Conservation (phyloP, 108 stramenopile species). For the Cylindrotheca fusiformis region DNA sequence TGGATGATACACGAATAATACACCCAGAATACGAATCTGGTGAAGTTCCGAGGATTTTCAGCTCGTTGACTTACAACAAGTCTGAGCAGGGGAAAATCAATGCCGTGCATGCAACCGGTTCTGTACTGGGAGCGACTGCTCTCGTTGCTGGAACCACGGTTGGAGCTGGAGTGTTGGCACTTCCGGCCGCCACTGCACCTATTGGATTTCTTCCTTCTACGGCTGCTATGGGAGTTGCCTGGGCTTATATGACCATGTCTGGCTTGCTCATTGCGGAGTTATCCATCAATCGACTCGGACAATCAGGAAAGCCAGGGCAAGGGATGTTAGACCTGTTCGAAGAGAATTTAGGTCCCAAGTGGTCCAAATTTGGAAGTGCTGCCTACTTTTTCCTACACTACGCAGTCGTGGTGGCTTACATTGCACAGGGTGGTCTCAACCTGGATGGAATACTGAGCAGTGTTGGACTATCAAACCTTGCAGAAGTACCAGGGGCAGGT, state of each 20-base stretch:
- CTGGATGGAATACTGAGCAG: slow-evolving; percentile 33
- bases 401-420: slow-evolving; percentile 81
- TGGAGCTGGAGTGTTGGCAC: slow-evolving; percentile 72
- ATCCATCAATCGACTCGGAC: slow-evolving; percentile 64
- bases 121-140: slow-evolving; percentile 63
- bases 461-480: slow-evolving; percentile 15
- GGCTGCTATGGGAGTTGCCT: slow-evolving; percentile 58
- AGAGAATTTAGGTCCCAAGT: slow-evolving; percentile 32
- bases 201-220: slow-evolving; percentile 76
- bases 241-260: slow-evolving; percentile 83
- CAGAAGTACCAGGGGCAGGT: slow-evolving; percentile 19
- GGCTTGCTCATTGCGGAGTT: slow-evolving; percentile 87
- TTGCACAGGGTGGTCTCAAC: slow-evolving; percentile 76
- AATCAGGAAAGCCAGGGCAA: slow-evolving; percentile 52
- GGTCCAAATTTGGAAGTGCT: slow-evolving; percentile 50
- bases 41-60: slow-evolving; percentile 51
- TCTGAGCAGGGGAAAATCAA: slow-evolving; percentile 8
- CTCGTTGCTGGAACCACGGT: slow-evolving; percentile 75
- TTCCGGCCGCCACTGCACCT: slow-evolving; percentile 70
- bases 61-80: slow-evolving; percentile 45
- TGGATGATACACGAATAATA: slow-evolving; percentile 56
- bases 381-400: slow-evolving; percentile 85
- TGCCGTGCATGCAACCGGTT: slow-evolving; percentile 35
- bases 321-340: slow-evolving; percentile 69
- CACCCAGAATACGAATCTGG: slow-evolving; percentile 49